Base-by-base conservation (phyloP, 2,329 filamentous ascomycete genomes). In the Xylariaceae sp. region DNA sequence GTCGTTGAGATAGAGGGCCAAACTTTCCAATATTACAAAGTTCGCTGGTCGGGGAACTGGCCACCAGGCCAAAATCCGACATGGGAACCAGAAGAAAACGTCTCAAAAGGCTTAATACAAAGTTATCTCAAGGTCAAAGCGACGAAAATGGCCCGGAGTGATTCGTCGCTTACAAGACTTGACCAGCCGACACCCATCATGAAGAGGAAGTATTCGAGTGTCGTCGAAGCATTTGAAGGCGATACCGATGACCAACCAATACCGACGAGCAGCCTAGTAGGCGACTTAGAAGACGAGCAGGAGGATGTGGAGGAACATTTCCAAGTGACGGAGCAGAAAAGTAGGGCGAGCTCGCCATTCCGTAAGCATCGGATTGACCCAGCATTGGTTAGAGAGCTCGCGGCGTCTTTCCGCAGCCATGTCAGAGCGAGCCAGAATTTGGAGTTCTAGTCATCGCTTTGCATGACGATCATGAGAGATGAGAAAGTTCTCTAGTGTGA, bases 1-100 rank as follows among this genome's bases (percentile, higher is more conserved):
- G 47, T 75, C 4, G 68, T 74, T 36, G 69, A 78, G 3, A 71
- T 75, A 1, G 70, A 74, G 4, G 66, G 63, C 2, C 70, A 70
- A 7, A 44, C 65, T 0, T 71, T 78, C 1, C 78, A 78, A 3
- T 77, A 75, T 55, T 86, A 82, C 67, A 73, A 78, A 26, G 82
- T 86, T 1, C 77, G 79, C 6, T 86, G 83, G 83, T 78, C 77
- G 40, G 83, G 83, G 6, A 70, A 83, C 56, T 86, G 83, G 83
- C 81, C 83, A 0, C 70, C 75, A 0, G 79, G 78, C 7, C 76
- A 85, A 65, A 85, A 86, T 52, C 81, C 82, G 0, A 81, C 82
- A 0, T 86, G 83, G 83, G 83, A 86, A 64, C 83, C 82, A 0
- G 77, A 80, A 60, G 75, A 76, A 3, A 83, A 85, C 49, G 76